Evolutionary conservation across 2,329 filamentous ascomycete species (phyloP), one percentile per base, ranked within the genome.

Genomic region (Trichoderma asperellum): DNA sequence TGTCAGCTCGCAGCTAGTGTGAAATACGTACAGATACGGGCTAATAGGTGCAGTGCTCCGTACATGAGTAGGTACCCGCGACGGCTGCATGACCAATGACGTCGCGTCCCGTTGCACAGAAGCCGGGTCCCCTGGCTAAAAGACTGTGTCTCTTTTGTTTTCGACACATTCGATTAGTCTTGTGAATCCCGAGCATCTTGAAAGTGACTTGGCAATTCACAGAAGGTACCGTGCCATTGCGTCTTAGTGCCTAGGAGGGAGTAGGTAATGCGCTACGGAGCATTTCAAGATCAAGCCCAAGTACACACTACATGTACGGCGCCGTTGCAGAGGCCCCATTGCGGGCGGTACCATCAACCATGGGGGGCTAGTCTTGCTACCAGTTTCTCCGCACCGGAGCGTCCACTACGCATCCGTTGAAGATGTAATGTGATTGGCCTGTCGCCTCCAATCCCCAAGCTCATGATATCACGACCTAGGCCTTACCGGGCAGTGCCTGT

Each of bases 341-440:
- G 55, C 55, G 29, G 29, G 57, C n/a, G 21, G 34, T 59, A 43
- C 35, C 57, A 27, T 27, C 14, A 18, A 63, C 60, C 60, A 40
- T 37, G 24, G 40, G 16, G n/a, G n/a, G 21, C 60, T 55, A 63
- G 24, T 34, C 40, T 43, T 29, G 24, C 43, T 27, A 59, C 55
- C 53, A 67, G 40, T 43, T 67, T 67, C 63, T 67, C 63, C 63
- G 63, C 63, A 67, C 55, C n/a, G 18, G 37, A 49, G 24, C 47
- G 10, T 52, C 8, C 40, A 24, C 47, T 49, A 21, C 37, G 40
- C 37, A 43, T 2, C 40, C 21, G n/a, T 18, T 6, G 14, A 64
- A 55, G 61, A 56, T 56, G 61, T 64, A 56, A 64, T 59, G 29
- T 57, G 40, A 67, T 67, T 67, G 63, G 63, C 6, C 24, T 27